Evolutionary conservation across 257 asterid genomes (phyloP), one percentile per base, ranked within the genome.

Genomic region (Hygrophila difformis): DNA sequence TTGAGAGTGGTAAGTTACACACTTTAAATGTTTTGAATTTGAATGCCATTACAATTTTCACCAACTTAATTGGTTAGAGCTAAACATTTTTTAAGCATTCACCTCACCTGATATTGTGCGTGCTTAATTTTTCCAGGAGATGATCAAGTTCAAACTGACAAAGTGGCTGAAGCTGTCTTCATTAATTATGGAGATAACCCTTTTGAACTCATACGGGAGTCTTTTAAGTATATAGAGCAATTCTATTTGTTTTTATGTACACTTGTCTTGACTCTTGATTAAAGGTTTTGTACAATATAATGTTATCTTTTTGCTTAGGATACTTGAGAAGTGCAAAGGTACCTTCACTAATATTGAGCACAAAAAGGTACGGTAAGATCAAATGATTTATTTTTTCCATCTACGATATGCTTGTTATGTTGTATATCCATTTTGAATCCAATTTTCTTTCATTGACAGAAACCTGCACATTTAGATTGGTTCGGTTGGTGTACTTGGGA

Each of bases 401-500:
- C 12, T 12, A 4, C 6, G 19, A 13, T 69, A 34, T 36, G 52
- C 19, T 11, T 12, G 2, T 28, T 59, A 24, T 18, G 16, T 18
- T 18, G 5, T n/a, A n/a, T 3, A 17, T 39, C 18, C 13, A 6
- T 1, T 39, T 39, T 45, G 44, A 39, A 29, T 12, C 37, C 11
- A 9, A 31, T 31, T 6, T 9, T 4, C 37, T 31, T 31, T 31
- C 12, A 10, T 31, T 10, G 1, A 28, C 60, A 68, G 75, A 26
- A 21, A 16, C 72, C 72, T 12, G 76, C 61, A 35, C 76, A 69
- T 56, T 55, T 69, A 44, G 76, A 69, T 49, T 69, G 66, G 69
- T 64, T 69, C 44, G 76, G 76, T 18, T 64, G 76, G 76, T 64
- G 72, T 47, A 69, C 76, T 8, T 69, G 76, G 76, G 76, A 69